These are phyloP conservation scores for Aspergillus sp. DNA, from an alignment of 2,329 filamentous ascomycete species.

Conservation along the genomic window DNA sequence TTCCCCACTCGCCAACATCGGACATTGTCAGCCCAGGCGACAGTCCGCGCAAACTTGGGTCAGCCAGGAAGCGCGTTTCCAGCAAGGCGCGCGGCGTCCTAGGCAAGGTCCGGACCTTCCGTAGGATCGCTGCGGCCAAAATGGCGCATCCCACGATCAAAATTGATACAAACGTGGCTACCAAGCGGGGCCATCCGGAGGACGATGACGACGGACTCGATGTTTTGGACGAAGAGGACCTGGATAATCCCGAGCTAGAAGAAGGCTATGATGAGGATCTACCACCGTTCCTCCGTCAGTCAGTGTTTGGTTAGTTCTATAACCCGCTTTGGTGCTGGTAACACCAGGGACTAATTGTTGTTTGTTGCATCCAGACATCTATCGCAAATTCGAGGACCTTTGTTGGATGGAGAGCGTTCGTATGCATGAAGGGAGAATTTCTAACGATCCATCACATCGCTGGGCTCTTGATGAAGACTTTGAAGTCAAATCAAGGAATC, in stretches of 20 bases:
- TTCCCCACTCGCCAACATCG: conserved; percentile 27
- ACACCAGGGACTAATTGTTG: conserved; percentile 1
- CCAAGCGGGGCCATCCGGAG: conserved; percentile 33
- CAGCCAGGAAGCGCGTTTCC: conserved; percentile 28
- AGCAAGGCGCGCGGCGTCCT: conserved; percentile 36
- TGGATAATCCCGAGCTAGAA: conserved; percentile 23
- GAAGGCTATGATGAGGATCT: conserved; percentile 25
- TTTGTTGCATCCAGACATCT: conserved; percentile 43
- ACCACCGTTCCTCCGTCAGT: conserved; percentile 34
- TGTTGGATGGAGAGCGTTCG: conserved; percentile 55
- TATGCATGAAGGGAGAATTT: conserved; percentile 40
- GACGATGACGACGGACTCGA: conserved; percentile 28
- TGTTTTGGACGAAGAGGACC: conserved; percentile 17
- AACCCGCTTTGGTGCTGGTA: background rate
- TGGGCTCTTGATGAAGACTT: conserved; percentile 55
- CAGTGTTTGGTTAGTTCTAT: conserved; percentile 30
- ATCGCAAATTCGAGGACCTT: conserved; percentile 55
- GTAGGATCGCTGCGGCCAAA: conserved; percentile 33
- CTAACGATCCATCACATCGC: conserved; percentile 43
- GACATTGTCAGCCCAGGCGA: conserved; percentile 23
- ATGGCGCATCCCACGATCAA: conserved; percentile 37
- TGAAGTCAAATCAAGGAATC: conserved; percentile 60
- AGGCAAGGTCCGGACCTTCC: conserved; percentile 35
- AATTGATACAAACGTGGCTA: conserved; percentile 33
- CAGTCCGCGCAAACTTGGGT: conserved; percentile 23